Evolutionary conservation across 164 flowering plant genomes (phyloP).

Genomic region (Vitis labrusca): DNA sequence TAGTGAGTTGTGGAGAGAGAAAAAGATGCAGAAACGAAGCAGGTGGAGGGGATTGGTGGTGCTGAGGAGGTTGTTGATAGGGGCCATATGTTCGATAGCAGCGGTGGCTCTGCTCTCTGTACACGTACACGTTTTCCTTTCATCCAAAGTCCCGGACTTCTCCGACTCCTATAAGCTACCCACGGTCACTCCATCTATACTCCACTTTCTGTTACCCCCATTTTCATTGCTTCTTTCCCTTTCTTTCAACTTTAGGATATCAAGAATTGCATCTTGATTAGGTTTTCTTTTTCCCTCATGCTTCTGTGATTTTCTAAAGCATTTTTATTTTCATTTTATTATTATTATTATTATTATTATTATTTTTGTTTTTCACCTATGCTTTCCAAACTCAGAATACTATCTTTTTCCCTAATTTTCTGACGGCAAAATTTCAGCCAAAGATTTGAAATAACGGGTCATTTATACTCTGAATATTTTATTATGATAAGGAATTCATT

Average conservation of each 20-base stretch:
- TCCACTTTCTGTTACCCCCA: slow-evolving; percentile 4
- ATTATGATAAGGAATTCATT: too few species aligned
- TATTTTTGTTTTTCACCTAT: not conserved
- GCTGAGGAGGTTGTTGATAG: slow-evolving; percentile 52
- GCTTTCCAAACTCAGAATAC: too few species aligned
- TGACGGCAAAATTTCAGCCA: too few species aligned
- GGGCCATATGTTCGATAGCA: slow-evolving; percentile 54
- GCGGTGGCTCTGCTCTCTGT: slow-evolving; percentile 59
- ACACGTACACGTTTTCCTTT: slow-evolving; percentile 47
- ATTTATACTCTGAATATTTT: too few species aligned
- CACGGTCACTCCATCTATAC: slow-evolving; percentile 24
- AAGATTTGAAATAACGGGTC: too few species aligned
- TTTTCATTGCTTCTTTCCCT: not conserved
- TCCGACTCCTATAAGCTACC: slow-evolving; percentile 55
- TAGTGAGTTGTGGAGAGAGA: slow-evolving; percentile 1
- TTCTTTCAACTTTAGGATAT: slow-evolving; percentile 6
- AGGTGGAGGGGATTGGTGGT: slow-evolving; percentile 32
- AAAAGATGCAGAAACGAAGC: slow-evolving; percentile 47
- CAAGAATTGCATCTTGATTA: not conserved
- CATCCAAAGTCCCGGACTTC: slow-evolving; percentile 37
- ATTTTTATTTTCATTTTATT: not conserved
- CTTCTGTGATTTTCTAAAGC: not conserved
- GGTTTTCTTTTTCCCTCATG: not conserved
- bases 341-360: not conserved
- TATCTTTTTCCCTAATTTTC: too few species aligned